Conservation (phyloP, 225 moss, liverwort and hornwort species). For the Ulota crispa region DNA sequence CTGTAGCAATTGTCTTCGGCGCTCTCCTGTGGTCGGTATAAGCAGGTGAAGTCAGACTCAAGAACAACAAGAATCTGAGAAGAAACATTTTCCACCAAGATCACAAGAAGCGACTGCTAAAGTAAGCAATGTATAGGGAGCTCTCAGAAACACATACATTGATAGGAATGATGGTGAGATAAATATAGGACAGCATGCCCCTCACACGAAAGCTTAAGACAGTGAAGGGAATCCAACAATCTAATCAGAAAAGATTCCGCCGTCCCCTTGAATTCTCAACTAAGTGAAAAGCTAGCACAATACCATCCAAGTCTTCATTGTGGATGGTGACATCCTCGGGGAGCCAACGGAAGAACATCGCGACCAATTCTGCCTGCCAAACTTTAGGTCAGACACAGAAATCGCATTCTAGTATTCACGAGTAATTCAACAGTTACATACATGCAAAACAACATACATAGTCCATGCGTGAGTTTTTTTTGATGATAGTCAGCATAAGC, state of each 20-base stretch:
- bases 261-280: neutral
- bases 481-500: slow-evolving; percentile 14
- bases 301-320: slow-evolving; percentile 97
- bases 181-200: neutral
- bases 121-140: neutral
- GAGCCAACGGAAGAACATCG: slow-evolving; percentile 96
- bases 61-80: neutral
- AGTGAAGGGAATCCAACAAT: neutral
- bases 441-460: neutral
- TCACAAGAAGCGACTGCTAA: neutral
- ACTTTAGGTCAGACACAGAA: slow-evolving; percentile 46
- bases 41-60: slow-evolving; percentile 26
- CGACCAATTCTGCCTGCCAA: slow-evolving; percentile 91
- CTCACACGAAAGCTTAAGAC: neutral
- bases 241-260: neutral
- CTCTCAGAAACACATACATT: neutral
- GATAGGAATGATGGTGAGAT: neutral
- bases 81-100: neutral
- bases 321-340: slow-evolving; percentile 96
- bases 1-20: slow-evolving; percentile 79
- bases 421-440: neutral
- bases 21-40: slow-evolving; percentile 56
- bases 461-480: neutral
- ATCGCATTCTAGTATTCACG: slow-evolving; percentile 4
- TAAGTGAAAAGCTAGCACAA: slow-evolving; percentile 16